Evolutionary conservation across 768 basidiomycete species (phyloP), one percentile per base, ranked within the genome.

Genomic region (Mrakia frigida): DNA sequence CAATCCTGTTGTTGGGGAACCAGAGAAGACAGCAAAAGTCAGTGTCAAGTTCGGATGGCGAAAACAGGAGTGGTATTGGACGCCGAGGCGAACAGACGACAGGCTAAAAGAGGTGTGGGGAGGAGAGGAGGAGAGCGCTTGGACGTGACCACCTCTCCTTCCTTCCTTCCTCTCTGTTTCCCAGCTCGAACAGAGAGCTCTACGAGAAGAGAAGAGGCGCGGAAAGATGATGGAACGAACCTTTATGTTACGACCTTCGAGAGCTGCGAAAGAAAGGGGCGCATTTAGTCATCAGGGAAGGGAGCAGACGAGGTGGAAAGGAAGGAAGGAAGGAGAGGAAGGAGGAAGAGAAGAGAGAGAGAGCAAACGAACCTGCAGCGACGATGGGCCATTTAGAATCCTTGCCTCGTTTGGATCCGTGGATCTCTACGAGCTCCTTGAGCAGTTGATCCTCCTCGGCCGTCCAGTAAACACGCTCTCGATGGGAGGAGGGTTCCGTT

Each of bases 201-300:
- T 18, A 41, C 31, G 2, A 35, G 35, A 23, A 13, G 21, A n/a
- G 37, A 35, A n/a, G 1, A 6, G 2, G 39, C 5, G 37, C 18
- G 39, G 35, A 31, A n/a, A 3, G 50, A 1, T n/a, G 11, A 18
- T 13, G 1, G 16, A n/a, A 69, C 76, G 3, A 9, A 77, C 76
- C 71, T 77, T 77, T 65, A 77, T 77, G 71, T 77, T 77, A 23
- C 76, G 76, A 10, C 76, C 76, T 41, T 77, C 76, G 16, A 77
- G 72, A 50, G 76, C 76, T 33, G 65, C 6, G 21, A 65, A 21
- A 31, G 18, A 50, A 50, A 50, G 14, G 6, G 6, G 16, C 9
- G 16, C 10, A 21, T 50, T 50, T 21, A 50, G 16, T 2, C 14
- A 21, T 50, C 2, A 50, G 46, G 13, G 13, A 3, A 39, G 6